Conservation (phyloP, 75 land plant species). For the Sequoiadendron giganteum region DNA sequence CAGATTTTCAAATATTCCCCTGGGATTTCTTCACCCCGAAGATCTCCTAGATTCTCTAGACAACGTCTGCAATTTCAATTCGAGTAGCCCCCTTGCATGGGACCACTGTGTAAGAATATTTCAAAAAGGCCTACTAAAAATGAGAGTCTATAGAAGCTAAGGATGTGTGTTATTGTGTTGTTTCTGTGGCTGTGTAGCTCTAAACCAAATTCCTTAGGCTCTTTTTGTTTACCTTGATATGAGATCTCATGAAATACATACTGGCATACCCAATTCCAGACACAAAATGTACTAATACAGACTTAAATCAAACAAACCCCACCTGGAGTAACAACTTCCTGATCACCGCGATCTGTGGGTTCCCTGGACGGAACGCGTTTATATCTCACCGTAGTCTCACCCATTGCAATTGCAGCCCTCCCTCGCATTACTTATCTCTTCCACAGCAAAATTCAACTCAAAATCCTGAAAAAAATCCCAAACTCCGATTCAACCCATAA, state of each 20-base stretch:
- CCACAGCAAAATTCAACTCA: neutral
- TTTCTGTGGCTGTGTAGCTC: neutral
- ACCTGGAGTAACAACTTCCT: neutral
- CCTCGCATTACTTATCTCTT: neutral
- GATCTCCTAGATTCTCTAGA: no score
- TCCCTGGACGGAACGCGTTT: slow-evolving; percentile 8
- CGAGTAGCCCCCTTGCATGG: no score
- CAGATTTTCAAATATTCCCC: no score
- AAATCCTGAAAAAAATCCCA: neutral
- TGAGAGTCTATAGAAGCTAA: no score
- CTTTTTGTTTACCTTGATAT: neutral
- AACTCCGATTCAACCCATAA: slow-evolving; percentile 6
- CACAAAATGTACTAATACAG: neutral
- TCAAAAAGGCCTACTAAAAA: no score
- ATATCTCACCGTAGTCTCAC: neutral
- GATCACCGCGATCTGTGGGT: neutral
- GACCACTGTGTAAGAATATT: no score
- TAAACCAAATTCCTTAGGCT: neutral
- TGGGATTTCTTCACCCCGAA: no score
- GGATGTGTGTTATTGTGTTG: neutral
- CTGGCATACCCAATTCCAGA: neutral
- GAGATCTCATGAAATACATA: neutral
- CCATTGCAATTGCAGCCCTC: slow-evolving; percentile 2
- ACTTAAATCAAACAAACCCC: neutral
- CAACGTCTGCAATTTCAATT: no score